These are phyloP conservation scores for Penicillium cataractarum DNA, from an alignment of 495 filamentous ascomycete species.

Conservation along the genomic window DNA sequence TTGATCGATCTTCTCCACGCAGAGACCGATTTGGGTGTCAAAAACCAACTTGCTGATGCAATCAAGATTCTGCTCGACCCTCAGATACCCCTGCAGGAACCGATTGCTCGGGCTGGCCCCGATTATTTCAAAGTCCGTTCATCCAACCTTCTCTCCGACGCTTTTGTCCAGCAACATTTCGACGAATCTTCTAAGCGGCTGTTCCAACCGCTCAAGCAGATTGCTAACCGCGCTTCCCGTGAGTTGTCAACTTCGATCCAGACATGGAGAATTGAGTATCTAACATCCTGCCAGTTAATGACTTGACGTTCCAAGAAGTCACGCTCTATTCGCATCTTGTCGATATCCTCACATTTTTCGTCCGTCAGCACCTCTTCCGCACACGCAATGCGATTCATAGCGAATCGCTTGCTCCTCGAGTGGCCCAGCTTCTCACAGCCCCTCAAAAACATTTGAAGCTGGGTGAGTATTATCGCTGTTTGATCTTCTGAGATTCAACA, in stretches of 20 bases:
- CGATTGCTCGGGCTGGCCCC: conserved; percentile 65
- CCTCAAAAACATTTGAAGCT: conserved; percentile 94
- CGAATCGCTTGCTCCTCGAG: conserved; percentile 75
- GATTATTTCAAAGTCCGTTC: conserved; percentile 70
- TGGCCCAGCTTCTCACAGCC: conserved; percentile 80
- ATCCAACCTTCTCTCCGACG: conserved; percentile 77
- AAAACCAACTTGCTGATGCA: conserved; percentile 93
- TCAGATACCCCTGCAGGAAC: conserved; percentile 63
- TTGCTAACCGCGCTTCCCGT: conserved; percentile 68
- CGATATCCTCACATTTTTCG: conserved; percentile 93
- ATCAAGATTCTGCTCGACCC: conserved; percentile 93
- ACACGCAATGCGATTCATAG: conserved; percentile 87
- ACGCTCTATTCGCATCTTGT: conserved; percentile 88
- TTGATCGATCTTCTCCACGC: conserved; percentile 90
- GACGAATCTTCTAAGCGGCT: conserved; percentile 84
- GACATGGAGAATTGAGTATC: neutral
- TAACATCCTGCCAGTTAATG: conserved; percentile 52
- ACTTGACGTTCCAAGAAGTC: conserved; percentile 76
- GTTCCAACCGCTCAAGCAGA: conserved; percentile 82
- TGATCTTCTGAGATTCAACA: neutral
- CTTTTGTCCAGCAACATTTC: conserved; percentile 86
- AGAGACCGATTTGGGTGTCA: conserved; percentile 91
- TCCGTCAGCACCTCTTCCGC: conserved; percentile 82
- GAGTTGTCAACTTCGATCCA: conserved; percentile 30
- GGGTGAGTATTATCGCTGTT: conserved; percentile 53